Evolutionary conservation across 768 basidiomycete genomes (phyloP).

Genomic region (Pleurotus eryngii): DNA sequence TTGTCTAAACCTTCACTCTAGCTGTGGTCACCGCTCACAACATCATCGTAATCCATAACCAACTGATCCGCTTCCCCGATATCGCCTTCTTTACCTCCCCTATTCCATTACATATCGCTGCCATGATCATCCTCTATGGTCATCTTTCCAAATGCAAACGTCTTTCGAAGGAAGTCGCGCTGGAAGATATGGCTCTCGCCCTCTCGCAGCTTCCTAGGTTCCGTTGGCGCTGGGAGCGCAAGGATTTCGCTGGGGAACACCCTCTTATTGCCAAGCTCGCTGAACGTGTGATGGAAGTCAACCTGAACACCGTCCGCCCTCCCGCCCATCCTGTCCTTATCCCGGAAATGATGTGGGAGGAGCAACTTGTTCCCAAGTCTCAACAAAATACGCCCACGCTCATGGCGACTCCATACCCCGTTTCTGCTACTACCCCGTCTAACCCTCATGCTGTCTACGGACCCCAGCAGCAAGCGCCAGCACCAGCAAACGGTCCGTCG

Average conservation of each 20-base stretch:
- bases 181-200: constrained; percentile 84
- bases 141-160: constrained; percentile 77
- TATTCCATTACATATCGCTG: constrained; percentile 84
- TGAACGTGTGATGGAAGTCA: constrained; percentile 73
- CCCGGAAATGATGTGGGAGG: constrained; percentile 53
- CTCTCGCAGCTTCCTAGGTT: constrained; percentile 86
- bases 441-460: constrained; percentile 26
- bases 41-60: constrained; percentile 79
- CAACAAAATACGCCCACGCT: constrained; percentile 43
- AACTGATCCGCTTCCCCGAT: constrained; percentile 81
- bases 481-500: constrained; percentile 24
- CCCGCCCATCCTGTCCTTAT: constrained; percentile 41
- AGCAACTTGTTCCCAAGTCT: constrained; percentile 34
- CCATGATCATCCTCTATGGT: constrained; percentile 88
- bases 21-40: constrained; percentile 88
- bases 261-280: constrained; percentile 83
- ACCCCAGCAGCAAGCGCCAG: constrained; percentile 30
- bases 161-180: constrained; percentile 58
- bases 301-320: constrained; percentile 59
- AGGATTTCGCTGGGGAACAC: constrained; percentile 74
- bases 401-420: constrained; percentile 26
- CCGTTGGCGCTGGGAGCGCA: constrained; percentile 91
- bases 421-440: constrained; percentile 21
- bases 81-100: constrained; percentile 88
- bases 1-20: constrained; percentile 20